Base-by-base conservation (phyloP, 148 eudicot species). In the Cornus kousa region DNA sequence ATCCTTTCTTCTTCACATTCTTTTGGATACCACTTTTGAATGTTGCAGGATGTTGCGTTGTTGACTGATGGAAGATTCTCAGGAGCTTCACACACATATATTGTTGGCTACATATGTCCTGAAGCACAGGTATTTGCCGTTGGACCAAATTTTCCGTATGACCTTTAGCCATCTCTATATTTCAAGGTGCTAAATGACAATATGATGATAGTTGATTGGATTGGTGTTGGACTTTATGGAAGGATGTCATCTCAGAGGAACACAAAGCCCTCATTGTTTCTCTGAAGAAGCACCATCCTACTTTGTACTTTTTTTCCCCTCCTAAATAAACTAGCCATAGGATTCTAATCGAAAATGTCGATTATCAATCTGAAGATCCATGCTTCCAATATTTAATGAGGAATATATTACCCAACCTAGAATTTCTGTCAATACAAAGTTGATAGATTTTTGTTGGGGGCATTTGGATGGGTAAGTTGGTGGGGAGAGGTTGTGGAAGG, bases 51-150 rank as follows among this genome's bases (percentile, higher is more conserved):
- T 31, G 91, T 89, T 78, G 99, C 99, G 12, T 84, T 95, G 77
- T 84, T 93, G 81, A 95, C 99, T 22, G 99, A 95, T 84, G 99
- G 99, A 82, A 84, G 97, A 78, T 95, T 95, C 85, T 95, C 99
- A 39, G 97, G 97, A 82, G 99, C 93, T 77, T 95, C 99, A 40
- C 99, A 93, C 79, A 97, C 98, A 68, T 95, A 90, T 84, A 97
- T 95, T 78, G 93, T 95, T 62, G 99, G 97, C 70, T 97, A 95
- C 77, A 85, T 95, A 74, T 90, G 97, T 80, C 99, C 99, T 19
- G 99, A 95, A 88, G 97, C 99, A 67, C 97, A 93, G 93, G 99
- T 94, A 62, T n/a, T 3, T 53, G 28, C 16, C 14, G 59, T 17
- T 53, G 59, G 59, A 53, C 59, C 59, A 7, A 53, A 6, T 48